A percentile compares a stretch with the other conserved stretches of the same genome.
Evolutionary conservation across 2,329 filamentous ascomycete species (phyloP).

Genomic region (Fusarium sp.): DNA sequence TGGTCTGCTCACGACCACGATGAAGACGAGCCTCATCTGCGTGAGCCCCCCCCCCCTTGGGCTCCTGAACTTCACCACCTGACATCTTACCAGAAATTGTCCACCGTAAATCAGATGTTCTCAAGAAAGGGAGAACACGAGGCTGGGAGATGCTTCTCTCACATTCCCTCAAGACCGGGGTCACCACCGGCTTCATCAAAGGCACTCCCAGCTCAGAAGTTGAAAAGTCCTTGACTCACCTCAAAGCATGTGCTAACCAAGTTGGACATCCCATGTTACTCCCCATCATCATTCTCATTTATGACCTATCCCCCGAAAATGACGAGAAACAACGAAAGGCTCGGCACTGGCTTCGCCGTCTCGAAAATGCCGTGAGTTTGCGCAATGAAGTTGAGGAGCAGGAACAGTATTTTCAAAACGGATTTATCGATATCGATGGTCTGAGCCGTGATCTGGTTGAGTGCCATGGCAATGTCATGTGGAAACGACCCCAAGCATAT

Average conservation of each 20-base stretch:
- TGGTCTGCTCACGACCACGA: constrained; percentile 67
- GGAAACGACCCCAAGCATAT: constrained; percentile 71
- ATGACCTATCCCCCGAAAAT: constrained; percentile 64
- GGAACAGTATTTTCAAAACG: constrained; percentile 63
- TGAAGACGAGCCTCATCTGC: constrained; percentile 65
- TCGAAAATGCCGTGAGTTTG: constrained; percentile 70
- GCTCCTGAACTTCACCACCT: background rate
- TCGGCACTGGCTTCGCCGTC: constrained; percentile 67
- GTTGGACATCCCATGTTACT: constrained; percentile 67
- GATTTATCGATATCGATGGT: constrained; percentile 65
- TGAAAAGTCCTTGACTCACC: constrained; percentile 58
- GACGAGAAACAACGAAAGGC: constrained; percentile 71
- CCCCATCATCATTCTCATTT: constrained; percentile 65
- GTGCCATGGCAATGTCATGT: constrained; percentile 69
- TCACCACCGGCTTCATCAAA: constrained; percentile 70
- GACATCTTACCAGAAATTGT: constrained; percentile 60
- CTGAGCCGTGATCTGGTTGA: constrained; percentile 71
- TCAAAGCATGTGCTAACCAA: constrained; percentile 59
- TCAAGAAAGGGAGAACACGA: constrained; percentile 70
- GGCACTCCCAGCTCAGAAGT: constrained; percentile 68
- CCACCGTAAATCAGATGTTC: constrained; percentile 72
- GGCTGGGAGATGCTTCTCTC: constrained; percentile 73
- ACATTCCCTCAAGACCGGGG: constrained; percentile 61
- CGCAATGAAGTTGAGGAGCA: constrained; percentile 67
- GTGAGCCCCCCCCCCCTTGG: constrained; percentile 48